Percentiles rank a stretch among this genome's conserved stretches.
Conservation (phyloP, 1,139 yeast genomes). For the Yamadazyma jaroonii region DNA sequence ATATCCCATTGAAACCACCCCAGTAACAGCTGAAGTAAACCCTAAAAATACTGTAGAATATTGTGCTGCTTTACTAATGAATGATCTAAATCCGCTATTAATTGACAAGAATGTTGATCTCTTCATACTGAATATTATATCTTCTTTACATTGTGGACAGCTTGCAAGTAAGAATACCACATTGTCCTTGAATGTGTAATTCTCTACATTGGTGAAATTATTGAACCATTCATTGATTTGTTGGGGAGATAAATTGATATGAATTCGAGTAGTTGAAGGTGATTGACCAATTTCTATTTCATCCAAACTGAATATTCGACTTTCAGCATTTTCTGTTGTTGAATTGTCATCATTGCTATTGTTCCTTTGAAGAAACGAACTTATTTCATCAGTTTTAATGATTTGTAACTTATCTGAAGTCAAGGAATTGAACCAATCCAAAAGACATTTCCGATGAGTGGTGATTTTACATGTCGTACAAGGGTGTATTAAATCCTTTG, state of each 20-base stretch:
- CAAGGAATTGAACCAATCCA: conserved; percentile 44
- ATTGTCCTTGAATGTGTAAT: conserved; percentile 2
- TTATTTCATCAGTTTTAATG: conserved; percentile 16
- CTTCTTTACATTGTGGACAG: conserved; percentile 46
- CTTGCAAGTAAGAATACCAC: conserved; percentile 26
- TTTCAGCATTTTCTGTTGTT: background rate
- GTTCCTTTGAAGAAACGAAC: background rate
- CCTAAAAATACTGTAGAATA: conserved; percentile 36
- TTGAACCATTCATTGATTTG: conserved; percentile 20
- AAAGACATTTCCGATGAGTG: conserved; percentile 39
- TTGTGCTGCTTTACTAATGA: conserved; percentile 24
- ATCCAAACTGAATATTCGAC: conserved; percentile 1
- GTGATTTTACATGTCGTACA: conserved; percentile 39
- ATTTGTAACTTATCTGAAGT: conserved; percentile 29
- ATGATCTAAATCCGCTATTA: conserved; percentile 18
- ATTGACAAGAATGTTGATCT: conserved; percentile 27
- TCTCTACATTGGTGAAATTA: conserved; percentile 8
- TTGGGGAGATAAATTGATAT: conserved; percentile 19
- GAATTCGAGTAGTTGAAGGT: background rate
- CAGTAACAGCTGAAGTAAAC: conserved; percentile 40
- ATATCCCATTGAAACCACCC: conserved; percentile 41
- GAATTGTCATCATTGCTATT: background rate
- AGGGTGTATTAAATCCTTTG: conserved; percentile 38
- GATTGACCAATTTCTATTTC: conserved; percentile 6
- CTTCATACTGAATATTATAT: conserved; percentile 34